Evolutionary conservation across 306 rosid species (phyloP), one percentile per base, ranked within the genome.

Genomic region (Gastrolobium bilobum): DNA sequence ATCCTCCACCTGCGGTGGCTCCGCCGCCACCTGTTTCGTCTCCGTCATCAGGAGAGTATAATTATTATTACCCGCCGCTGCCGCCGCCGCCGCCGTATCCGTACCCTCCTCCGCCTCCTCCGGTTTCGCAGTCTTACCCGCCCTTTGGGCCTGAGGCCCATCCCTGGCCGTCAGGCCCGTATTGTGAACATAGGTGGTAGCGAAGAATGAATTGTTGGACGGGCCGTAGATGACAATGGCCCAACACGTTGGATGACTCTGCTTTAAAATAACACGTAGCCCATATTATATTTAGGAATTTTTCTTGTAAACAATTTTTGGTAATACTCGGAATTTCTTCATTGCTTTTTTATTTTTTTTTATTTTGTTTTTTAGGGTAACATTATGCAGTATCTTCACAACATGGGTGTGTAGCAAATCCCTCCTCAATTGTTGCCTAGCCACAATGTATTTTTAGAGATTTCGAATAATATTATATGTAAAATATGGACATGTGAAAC

Each of bases 141-240:
- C 62, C 62, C 43, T 11, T 51, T 76, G 80, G 75, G 67, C 87
- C 83, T 8, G 50, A 1, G 68, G 71, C 66, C 61, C 70, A 62
- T 52, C 71, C 37, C 6, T 80, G 87, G 86, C 10, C 60, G 0
- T 37, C 75, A 2, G 75, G 63, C 67, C 87, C 83, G 1, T 66
- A 62, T 39, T 71, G 20, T 47, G 83, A 71, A 9, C 69, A 31
- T 5, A 59, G 84, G 40, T 82, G 86, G 85, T 87, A 20, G 78
- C 13, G 8, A 50, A 4, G 6, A 34, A 14, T 35, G 37, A 7
- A 3, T 59, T 13, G 3, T 20, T 53, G 10, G 33, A 10, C 35
- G 15, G 65, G 40, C 65, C 3, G 14, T 40, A 3, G 4, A 9
- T 33, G 33, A 10, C 10, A 8, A 15, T 58, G 39, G 40, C 15